Evolutionary conservation across 805 yeast genomes (phyloP).

Genomic region (Saturnispora dispora): DNA sequence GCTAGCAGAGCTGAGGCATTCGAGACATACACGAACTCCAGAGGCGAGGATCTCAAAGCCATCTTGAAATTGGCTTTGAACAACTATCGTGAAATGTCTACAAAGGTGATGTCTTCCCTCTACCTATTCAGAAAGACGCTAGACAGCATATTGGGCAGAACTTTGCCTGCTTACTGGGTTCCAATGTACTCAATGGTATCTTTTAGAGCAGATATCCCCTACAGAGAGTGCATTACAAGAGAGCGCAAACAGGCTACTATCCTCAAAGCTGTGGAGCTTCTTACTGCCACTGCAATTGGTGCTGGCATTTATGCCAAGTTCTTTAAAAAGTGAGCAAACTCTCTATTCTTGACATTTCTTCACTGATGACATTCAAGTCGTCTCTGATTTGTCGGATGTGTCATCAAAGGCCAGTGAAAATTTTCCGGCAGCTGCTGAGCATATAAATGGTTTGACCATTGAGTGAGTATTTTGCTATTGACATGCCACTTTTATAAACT

Average conservation of each 20-base stretch:
- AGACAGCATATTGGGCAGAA: slow-evolving; percentile 55
- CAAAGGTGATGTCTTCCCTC: slow-evolving; percentile 53
- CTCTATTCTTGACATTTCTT: neutral
- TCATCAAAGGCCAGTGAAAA: neutral
- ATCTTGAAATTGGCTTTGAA: slow-evolving; percentile 71
- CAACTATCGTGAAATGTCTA: slow-evolving; percentile 83
- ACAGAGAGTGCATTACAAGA: slow-evolving; percentile 53
- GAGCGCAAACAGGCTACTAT: slow-evolving; percentile 48
- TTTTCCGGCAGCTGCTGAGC: neutral
- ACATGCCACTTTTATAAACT: neutral
- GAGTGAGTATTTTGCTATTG: neutral
- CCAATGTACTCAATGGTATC: slow-evolving; percentile 92
- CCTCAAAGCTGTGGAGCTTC: slow-evolving; percentile 27
- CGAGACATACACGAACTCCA: slow-evolving; percentile 38
- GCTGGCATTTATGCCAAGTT: neutral
- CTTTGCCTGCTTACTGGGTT: slow-evolving; percentile 58
- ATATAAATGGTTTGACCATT: neutral
- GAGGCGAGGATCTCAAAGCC: slow-evolving; percentile 64
- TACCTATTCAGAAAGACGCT: slow-evolving; percentile 59
- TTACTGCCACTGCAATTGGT: neutral
- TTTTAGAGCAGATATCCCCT: slow-evolving; percentile 74
- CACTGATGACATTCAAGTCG: neutral
- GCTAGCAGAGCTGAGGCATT: slow-evolving; percentile 42
- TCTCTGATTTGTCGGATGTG: neutral
- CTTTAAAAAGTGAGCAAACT: neutral